Evolutionary conservation across 148 eudicot genomes (phyloP).

Genomic region (Vaccinium vitisidaea): DNA sequence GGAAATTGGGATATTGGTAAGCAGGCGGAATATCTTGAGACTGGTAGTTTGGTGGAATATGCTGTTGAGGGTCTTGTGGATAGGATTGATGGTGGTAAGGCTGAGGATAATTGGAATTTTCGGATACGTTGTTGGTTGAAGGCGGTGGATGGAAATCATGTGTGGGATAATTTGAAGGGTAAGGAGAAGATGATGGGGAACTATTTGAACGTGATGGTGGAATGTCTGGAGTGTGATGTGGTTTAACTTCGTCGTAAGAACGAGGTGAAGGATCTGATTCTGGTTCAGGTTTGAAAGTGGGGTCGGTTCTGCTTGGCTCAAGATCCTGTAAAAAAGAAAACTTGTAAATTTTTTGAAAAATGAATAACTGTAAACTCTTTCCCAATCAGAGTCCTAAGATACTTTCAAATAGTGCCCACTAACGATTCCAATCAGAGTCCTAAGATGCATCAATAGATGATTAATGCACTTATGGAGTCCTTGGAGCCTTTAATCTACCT

Average conservation of each 20-base stretch:
- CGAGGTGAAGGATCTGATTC: constrained; percentile 47
- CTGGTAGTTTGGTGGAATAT: constrained; percentile 51
- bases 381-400: constrained; percentile 5
- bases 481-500: too few species aligned
- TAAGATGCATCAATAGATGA: neutral
- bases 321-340: constrained; percentile 40
- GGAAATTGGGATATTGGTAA: constrained; percentile 65
- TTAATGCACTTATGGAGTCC: neutral
- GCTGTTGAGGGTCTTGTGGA: constrained; percentile 49
- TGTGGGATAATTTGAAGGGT: constrained; percentile 48
- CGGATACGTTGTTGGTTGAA: constrained; percentile 34
- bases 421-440: neutral
- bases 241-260: constrained; percentile 33
- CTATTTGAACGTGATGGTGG: constrained; percentile 30
- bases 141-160: constrained; percentile 49
- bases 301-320: constrained; percentile 43
- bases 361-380: neutral
- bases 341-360: neutral
- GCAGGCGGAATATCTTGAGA: constrained; percentile 53
- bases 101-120: constrained; percentile 52
- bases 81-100: constrained; percentile 53
- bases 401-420: neutral
- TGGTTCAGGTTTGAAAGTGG: constrained; percentile 30
- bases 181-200: constrained; percentile 42
- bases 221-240: constrained; percentile 35